Percentiles rank a stretch among this genome's conserved stretches.
Conservation (phyloP, 2,329 filamentous ascomycete genomes). For the Pseudophaeomoniella oleicola region DNA sequence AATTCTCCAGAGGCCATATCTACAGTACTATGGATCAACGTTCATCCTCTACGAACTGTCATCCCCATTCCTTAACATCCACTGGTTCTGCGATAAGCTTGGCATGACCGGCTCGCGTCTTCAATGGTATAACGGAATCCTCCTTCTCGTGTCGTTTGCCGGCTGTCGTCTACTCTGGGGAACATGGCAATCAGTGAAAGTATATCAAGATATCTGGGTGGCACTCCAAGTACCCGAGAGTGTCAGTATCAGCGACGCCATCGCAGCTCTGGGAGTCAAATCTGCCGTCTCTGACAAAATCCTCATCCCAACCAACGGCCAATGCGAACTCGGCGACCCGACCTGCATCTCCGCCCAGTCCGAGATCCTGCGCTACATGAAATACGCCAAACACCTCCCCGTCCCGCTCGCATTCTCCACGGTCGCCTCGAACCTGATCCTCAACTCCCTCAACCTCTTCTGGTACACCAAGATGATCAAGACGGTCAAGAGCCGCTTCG, state of each 20-base stretch:
- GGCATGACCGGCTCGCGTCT: slow-evolving; percentile 45
- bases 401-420: slow-evolving; percentile 46
- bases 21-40: slow-evolving; percentile 49
- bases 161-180: slow-evolving; percentile 49
- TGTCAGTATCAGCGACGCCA: slow-evolving; percentile 15
- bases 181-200: slow-evolving; percentile 40
- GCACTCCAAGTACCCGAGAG: slow-evolving; percentile 30
- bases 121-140: slow-evolving; percentile 50
- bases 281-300: slow-evolving; percentile 5
- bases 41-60: slow-evolving; percentile 57
- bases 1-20: slow-evolving; percentile 41
- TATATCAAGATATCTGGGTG: slow-evolving; percentile 45
- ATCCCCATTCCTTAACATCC: slow-evolving; percentile 51
- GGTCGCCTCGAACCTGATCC: slow-evolving; percentile 41
- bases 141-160: slow-evolving; percentile 45
- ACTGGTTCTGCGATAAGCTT: slow-evolving; percentile 58
- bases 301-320: slow-evolving; percentile 15
- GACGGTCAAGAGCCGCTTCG: slow-evolving; percentile 47
- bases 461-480: slow-evolving; percentile 57
- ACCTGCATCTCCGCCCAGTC: slow-evolving; percentile 24
- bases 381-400: slow-evolving; percentile 28
- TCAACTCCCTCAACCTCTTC: slow-evolving; percentile 49
- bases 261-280: not conserved
- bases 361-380: slow-evolving; percentile 35
- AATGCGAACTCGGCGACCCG: slow-evolving; percentile 20